Conservation (phyloP, 768 basidiomycete genomes). For the Trametopsis cervina region DNA sequence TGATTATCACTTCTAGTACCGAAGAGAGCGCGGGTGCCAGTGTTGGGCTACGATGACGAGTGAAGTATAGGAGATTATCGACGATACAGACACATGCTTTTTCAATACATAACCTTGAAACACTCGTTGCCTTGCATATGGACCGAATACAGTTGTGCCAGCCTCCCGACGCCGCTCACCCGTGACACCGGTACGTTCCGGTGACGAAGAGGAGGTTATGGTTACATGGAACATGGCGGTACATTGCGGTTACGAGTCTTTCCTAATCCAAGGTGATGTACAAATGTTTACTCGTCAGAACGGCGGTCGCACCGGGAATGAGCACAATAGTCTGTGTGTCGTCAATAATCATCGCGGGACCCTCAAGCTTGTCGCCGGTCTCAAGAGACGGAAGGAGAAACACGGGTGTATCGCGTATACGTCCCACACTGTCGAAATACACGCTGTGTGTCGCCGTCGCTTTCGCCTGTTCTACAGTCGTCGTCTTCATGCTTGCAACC, state of each 20-base stretch:
- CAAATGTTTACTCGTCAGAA: constrained; percentile 66
- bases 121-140: too few species aligned
- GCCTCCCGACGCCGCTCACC: neutral
- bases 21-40: constrained; percentile 58
- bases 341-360: constrained; percentile 94
- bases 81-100: too few species aligned
- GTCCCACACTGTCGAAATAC: constrained; percentile 77
- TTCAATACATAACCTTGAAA: too few species aligned
- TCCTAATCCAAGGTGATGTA: constrained; percentile 36
- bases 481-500: constrained; percentile 44
- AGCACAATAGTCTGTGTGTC: constrained; percentile 93
- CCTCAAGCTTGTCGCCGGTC: constrained; percentile 66
- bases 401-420: constrained; percentile 75
- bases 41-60: constrained; percentile 73
- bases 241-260: neutral
- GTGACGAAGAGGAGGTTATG: too few species aligned
- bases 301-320: constrained; percentile 61
- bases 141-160: neutral
- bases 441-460: constrained; percentile 56
- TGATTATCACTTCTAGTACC: constrained; percentile 41
- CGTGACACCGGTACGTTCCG: too few species aligned
- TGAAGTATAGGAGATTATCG: too few species aligned
- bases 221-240: neutral
- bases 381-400: constrained; percentile 60
- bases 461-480: constrained; percentile 30